Base-by-base conservation (phyloP, 2,329 filamentous ascomycete species). In the Curvularia verruculosa region DNA sequence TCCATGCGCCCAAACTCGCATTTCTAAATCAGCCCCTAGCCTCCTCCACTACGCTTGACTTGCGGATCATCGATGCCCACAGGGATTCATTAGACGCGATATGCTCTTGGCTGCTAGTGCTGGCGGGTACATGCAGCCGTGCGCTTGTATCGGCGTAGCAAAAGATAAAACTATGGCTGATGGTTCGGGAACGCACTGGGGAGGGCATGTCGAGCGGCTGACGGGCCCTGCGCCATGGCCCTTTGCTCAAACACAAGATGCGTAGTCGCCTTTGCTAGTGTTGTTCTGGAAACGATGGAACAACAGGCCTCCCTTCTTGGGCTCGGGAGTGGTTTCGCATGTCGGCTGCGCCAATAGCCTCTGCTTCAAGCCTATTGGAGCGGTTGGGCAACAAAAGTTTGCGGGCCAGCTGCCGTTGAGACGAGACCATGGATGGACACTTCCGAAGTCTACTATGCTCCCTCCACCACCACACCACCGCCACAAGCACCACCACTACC, bases 191-290 rank as follows among this genome's bases (percentile, higher is more conserved):
- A 53, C 36, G 49, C 54, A 53, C 49, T 50, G 54, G 34, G 46
- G 52, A 56, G 54, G 54, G 54, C 54, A 56, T 53, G 54, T 56
- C 54, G 54, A 56, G 54, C 54, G 54, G 54, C 54, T 37, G 44
- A 50, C 49, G 39, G 45, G 46, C 21, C 46, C 49, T 40, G 45
- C 21, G 18, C 23, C 26, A 24, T 37, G 26, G 46, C 24, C 19
- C 37, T n/a, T 46, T 46, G 44, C 47, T 31, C 43, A 41, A 45
- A 31, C 49, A 50, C 43, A 48, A 47, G 21, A 37, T 36, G 49
- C 54, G 49, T 56, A 48, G 49, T 26, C 49, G 37, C 43, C 19
- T 43, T 43, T 41, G 29, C 51, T 52, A 44, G 49, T 44, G 36
- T 19, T 49, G 52, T 56, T 56, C 54, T 56, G 51, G 54, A 56